Percentiles rank a stretch among this genome's conserved stretches.
Conservation (phyloP, 495 filamentous ascomycete genomes). For the Podospora pseudopauciseta region DNA sequence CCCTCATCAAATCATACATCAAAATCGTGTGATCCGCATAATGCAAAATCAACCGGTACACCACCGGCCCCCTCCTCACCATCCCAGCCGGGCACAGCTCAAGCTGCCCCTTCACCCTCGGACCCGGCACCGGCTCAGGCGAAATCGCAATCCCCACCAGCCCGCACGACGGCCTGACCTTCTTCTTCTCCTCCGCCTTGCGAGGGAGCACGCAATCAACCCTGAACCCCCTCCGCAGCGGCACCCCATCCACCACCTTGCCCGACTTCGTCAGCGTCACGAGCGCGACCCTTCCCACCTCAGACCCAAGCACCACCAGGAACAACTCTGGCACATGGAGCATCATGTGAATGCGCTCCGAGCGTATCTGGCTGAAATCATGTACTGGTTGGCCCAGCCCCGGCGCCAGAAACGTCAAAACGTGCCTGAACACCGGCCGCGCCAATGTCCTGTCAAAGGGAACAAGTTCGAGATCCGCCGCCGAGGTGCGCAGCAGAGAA, state of each 20-base stretch:
- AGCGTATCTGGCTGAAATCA: slow-evolving; percentile 34
- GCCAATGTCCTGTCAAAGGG: slow-evolving; percentile 38
- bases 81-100: slow-evolving; percentile 25
- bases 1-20: slow-evolving; percentile 67
- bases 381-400: slow-evolving; percentile 3
- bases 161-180: slow-evolving; percentile 36
- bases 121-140: slow-evolving; percentile 47
- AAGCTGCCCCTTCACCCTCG: slow-evolving; percentile 46
- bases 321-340: slow-evolving; percentile 73
- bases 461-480: slow-evolving; percentile 56
- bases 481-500: slow-evolving; percentile 56
- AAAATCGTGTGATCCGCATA: slow-evolving; percentile 75
- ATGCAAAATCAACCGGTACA: slow-evolving; percentile 69
- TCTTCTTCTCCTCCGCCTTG: slow-evolving; percentile 33
- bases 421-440: slow-evolving; percentile 40
- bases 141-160: slow-evolving; percentile 44
- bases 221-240: slow-evolving; percentile 37
- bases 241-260: slow-evolving; percentile 22
- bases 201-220: slow-evolving; percentile 45
- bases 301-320: slow-evolving; percentile 68
- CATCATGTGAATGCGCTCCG: slow-evolving; percentile 73
- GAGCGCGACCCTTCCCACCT: slow-evolving; percentile 70
- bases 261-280: slow-evolving; percentile 64
- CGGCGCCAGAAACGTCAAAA: slow-evolving; percentile 37
- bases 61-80: slow-evolving; percentile 13